These are phyloP conservation scores for Pleurotus tuber-regium DNA, from an alignment of 768 basidiomycete species.

Conservation along the genomic window DNA sequence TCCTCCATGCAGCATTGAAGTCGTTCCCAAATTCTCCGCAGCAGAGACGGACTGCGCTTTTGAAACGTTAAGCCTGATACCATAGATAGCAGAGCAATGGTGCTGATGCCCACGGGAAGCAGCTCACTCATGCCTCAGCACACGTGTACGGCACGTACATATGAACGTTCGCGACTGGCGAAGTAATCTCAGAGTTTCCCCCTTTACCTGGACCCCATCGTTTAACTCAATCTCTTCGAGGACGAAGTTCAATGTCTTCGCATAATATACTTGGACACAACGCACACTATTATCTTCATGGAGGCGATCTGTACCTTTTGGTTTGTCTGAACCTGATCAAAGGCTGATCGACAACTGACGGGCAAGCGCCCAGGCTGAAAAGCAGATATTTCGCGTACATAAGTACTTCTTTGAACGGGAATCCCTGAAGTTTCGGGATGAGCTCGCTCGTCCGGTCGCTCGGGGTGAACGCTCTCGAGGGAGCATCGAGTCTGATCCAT, in stretches of 20 bases:
- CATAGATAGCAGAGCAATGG: neutral
- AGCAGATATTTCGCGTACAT: constrained; percentile 55
- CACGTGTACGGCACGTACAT: neutral
- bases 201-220: neutral
- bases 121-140: neutral
- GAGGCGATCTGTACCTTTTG: constrained; percentile 9
- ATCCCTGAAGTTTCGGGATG: constrained; percentile 43
- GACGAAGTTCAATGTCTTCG: neutral
- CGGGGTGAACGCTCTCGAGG: constrained; percentile 32
- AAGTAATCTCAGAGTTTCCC: neutral
- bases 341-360: neutral
- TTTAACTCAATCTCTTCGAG: neutral
- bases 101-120: neutral
- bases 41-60: neutral
- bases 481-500: constrained; percentile 36
- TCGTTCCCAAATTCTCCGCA: too few relatives aligned
- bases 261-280: neutral
- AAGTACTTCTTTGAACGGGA: constrained; percentile 64
- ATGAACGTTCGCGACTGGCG: neutral
- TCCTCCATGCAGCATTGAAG: too few relatives aligned
- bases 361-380: constrained; percentile 46
- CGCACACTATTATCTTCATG: neutral
- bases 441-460: constrained; percentile 28
- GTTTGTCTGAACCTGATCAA: constrained; percentile 1
- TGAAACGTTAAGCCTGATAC: neutral